Evolutionary conservation across 1,284 basidiomycete species (phyloP), one percentile per base, ranked within the genome.

Genomic region (Ceratobasidium sp.): DNA sequence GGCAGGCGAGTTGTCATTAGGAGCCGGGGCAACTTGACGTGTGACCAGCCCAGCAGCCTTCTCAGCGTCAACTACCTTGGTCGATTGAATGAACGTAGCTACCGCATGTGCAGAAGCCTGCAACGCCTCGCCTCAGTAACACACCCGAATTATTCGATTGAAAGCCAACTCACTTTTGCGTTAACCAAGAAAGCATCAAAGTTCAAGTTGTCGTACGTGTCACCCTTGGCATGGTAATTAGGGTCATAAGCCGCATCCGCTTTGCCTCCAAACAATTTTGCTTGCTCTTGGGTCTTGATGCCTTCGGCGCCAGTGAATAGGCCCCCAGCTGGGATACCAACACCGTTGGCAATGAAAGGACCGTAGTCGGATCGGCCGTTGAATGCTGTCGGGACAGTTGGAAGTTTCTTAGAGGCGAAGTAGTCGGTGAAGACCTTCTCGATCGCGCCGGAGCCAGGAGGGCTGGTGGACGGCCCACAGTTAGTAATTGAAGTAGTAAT

Each of bases 271-370:
- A 72, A 72, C 16, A 72, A 23, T 16, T 5, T 11, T 12, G 51
- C 49, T 30, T 71, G 67, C 11, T 58, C 40, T n/a, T 59, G 23
- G 11, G 67, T 72, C 36, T 72, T 72, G 59, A 72, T 62, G 9
- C 59, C 70, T 28, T 72, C 70, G 33, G 70, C 70, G 9, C 70
- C 70, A n/a, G 70, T 72, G 59, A 72, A 72, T 1, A 72, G n/a
- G 2, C 70, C 70, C 30, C 70, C 70, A 44, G 70, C 70, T 9
- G 70, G 58, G 23, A 72, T 72, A 25, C 46, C 30, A 21, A 69
- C 66, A 5, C 70, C 70, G 16, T 72, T 51, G n/a, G 66, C 66
- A 25, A 69, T 69, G 48, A 69, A 69, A 9, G 54, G 66, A 23
- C 66, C 66, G 38, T 72, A 72, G 30, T 72, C 70, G 11, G 59